Conservation (phyloP, 208 protist species). For the Crithidia acanthocephali region DNA sequence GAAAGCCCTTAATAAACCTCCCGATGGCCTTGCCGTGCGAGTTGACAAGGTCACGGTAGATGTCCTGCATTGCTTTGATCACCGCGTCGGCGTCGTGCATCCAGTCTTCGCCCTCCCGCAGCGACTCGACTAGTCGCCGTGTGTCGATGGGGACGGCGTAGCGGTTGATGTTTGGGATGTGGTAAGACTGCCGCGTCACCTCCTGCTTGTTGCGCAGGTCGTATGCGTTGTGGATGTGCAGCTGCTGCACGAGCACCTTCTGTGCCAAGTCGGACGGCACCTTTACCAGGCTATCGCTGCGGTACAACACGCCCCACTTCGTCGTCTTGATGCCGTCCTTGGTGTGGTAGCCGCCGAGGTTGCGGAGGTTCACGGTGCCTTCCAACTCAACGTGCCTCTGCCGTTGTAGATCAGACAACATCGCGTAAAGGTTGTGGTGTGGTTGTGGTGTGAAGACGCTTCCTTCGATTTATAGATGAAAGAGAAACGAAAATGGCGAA, state of each 20-base stretch:
- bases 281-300: constrained; percentile 39
- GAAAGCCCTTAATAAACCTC: constrained; percentile 32
- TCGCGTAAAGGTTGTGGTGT: background rate
- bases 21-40: constrained; percentile 25
- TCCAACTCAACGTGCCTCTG: constrained; percentile 35
- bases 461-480: too few relatives aligned
- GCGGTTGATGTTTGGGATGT: constrained; percentile 34
- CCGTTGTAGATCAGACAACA: constrained; percentile 23
- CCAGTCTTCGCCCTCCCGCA: constrained; percentile 19
- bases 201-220: constrained; percentile 37
- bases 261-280: constrained; percentile 32
- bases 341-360: constrained; percentile 48
- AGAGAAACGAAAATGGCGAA: background rate
- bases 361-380: constrained; percentile 46
- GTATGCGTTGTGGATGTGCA: constrained; percentile 46
- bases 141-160: constrained; percentile 33
- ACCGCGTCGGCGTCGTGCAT: constrained; percentile 15
- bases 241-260: constrained; percentile 30
- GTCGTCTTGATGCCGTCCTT: constrained; percentile 31
- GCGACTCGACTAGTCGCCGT: constrained; percentile 5
- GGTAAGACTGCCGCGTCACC: constrained; percentile 31
- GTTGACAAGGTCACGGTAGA: constrained; percentile 30
- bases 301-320: constrained; percentile 52
- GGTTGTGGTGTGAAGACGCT: background rate
- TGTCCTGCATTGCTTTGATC: constrained; percentile 20